Conservation (phyloP, 2,329 filamentous ascomycete species). For the Fusarium mexicanum region DNA sequence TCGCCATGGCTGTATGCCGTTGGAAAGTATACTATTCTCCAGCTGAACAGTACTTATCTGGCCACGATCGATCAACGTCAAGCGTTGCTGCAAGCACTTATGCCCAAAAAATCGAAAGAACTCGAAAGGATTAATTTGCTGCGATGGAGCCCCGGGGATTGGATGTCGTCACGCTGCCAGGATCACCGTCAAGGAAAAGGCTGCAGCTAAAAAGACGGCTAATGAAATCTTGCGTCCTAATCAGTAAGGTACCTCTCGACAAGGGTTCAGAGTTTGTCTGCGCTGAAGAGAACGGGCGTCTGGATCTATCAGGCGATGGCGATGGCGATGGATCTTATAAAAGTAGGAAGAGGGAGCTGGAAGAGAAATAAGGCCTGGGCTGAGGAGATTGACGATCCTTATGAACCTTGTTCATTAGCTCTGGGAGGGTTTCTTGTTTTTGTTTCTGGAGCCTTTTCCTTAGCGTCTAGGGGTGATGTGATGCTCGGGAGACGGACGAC, state of each 20-base stretch:
- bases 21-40: background rate
- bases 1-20: slow-evolving; percentile 31
- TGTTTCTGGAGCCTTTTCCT: slow-evolving; percentile 25
- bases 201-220: slow-evolving; percentile 29
- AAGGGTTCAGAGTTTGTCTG: background rate
- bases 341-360: background rate
- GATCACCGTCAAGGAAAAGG: slow-evolving; percentile 21
- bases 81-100: slow-evolving; percentile 2
- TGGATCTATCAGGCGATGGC: background rate
- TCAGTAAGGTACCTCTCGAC: background rate
- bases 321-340: background rate
- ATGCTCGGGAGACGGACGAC: slow-evolving; percentile 21
- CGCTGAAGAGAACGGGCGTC: background rate
- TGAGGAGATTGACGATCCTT: slow-evolving; percentile 28
- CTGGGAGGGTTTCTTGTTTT: slow-evolving; percentile 31
- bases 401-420: slow-evolving; percentile 18
- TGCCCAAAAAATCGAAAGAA: background rate
- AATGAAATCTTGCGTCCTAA: slow-evolving; percentile 17
- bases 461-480: slow-evolving; percentile 33
- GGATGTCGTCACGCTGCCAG: slow-evolving; percentile 33
- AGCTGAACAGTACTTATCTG: background rate
- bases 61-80: background rate
- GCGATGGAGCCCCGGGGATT: slow-evolving; percentile 1
- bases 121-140: slow-evolving; percentile 16
- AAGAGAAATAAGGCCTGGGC: background rate